Conservation (phyloP, 139 green algal genomes). For the Parachlorella kessleri region DNA sequence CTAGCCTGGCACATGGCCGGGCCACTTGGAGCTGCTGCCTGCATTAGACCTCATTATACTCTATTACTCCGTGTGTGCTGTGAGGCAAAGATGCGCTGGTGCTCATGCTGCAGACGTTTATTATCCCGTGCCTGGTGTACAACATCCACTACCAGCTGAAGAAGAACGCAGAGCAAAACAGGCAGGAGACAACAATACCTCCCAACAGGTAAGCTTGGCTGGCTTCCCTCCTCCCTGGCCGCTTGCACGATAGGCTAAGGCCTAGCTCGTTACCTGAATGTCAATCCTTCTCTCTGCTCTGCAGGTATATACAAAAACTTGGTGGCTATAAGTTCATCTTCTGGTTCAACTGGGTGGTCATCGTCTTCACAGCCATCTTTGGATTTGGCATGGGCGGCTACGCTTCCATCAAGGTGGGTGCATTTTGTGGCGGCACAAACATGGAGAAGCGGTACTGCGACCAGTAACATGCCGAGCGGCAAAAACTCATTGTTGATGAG, state of each 20-base stretch:
- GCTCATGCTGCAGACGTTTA: constrained; percentile 15
- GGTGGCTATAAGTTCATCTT: not conserved
- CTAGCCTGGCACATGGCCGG: not conserved
- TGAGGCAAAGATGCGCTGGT: too few species aligned
- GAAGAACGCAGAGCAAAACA: constrained; percentile 1
- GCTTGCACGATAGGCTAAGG: too few species aligned
- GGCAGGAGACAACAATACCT: not conserved
- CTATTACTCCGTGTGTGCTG: too few species aligned
- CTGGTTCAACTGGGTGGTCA: constrained; percentile 20
- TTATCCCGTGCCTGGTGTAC: constrained; percentile 28
- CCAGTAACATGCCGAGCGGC: too few species aligned
- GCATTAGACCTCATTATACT: too few species aligned
- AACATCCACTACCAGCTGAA: constrained; percentile 27
- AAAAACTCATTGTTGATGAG: too few species aligned
- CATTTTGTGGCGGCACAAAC: too few species aligned
- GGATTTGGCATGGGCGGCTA: constrained; percentile 23
- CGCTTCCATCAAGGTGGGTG: constrained; percentile 6
- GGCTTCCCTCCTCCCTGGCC: too few species aligned
- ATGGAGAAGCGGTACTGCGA: too few species aligned
- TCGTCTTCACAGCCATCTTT: constrained; percentile 15
- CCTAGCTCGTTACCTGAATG: too few species aligned
- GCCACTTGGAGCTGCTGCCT: not conserved
- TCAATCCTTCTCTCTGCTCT: not conserved
- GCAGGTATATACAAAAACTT: not conserved
- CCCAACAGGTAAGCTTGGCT: not conserved